Evolutionary conservation across 2,329 filamentous ascomycete species (phyloP), one percentile per base, ranked within the genome.

Genomic region (Rutstroemia sp.): DNA sequence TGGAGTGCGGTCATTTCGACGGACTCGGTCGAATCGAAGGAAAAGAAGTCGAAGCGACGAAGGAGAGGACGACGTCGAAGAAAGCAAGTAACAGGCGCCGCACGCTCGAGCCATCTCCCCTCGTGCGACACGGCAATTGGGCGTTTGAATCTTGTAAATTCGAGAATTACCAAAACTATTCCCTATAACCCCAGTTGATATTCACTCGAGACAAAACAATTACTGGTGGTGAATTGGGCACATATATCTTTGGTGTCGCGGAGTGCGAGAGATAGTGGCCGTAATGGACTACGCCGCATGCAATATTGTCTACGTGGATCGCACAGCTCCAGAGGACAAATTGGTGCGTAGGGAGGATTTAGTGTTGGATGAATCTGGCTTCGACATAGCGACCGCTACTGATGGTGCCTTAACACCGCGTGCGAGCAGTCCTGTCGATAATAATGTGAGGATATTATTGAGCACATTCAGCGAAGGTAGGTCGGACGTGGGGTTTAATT

Each of bases 391-490:
- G 8, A 57, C 60, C 53, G 56, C 57, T 7, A 55, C 61, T 4
- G 57, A 51, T 38, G 48, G 56, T 54, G 49, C 59, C 21, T 56
- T 56, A n/a, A 53, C 48, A 10, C 56, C 58, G n/a, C 46, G 49
- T 49, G 47, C 16, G 8, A 45, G 57, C 14, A 70, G 70, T 51
- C 71, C 73, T 50, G 69, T 80, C 19, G 70, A 73, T 47, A 67
- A 66, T 38, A 80, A 81, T 67, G 65, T 81, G 30, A 71, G 74
- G 57, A 71, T 71, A 19, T 68, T 82, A 52, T 64, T 82, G 48
- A 72, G 70, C 37, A 73, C 77, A 27, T 81, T 80, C 64, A 76
- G 74, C 64, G 74, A 78, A 73, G 78, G 79, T 60, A 54, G 37
- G 57, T 54, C 4, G 23, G 34, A n/a, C 39, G 23, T 45, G 55